Base-by-base conservation (phyloP, 768 basidiomycete species). In the Kwoniella newhampshirensis region DNA sequence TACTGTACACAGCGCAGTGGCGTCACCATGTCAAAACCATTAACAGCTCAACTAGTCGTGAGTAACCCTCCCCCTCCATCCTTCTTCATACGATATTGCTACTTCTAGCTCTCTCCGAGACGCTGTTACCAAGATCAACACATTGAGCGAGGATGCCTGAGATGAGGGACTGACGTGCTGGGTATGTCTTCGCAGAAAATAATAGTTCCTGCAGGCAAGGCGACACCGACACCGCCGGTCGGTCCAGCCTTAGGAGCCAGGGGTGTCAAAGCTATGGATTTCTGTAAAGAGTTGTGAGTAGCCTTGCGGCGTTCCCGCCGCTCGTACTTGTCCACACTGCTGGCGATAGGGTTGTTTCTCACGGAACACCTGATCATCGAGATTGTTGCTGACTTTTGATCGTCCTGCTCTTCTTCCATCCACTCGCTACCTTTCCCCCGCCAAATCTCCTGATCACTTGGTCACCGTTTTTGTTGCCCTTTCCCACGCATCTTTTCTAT, bases 251-350 rank as follows among this genome's bases (percentile, higher is more conserved):
- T 99, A 51, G 96, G 96, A 80, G 94, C 96, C 63, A 86, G 91
- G 71, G 96, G 96, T 68, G 93, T 99, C 66, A 97, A 96, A 79
- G 91, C 92, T 25, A 98, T 98, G 88, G 96, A 99, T 79, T 99
- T 99, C 75, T 96, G 92, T 82, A 99, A 97, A 77, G 92, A 98
- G 76, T 99, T 98, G 75, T 75, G 45, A 60, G 75, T 71, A 6
- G 3, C n/a, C n/a, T n/a, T n/a, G n/a, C n/a, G n/a, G n/a, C n/a
- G n/a, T n/a, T n/a, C n/a, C n/a, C n/a, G n/a, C n/a, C n/a, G n/a
- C n/a, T n/a, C n/a, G n/a, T n/a, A n/a, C n/a, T n/a, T n/a, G n/a
- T n/a, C n/a, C n/a, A n/a, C n/a, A n/a, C n/a, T n/a, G n/a, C n/a
- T n/a, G n/a, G n/a, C n/a, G n/a, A n/a, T n/a, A n/a, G n/a, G n/a